Base-by-base conservation (phyloP, 1,139 yeast species). In the Diutina sp. region DNA sequence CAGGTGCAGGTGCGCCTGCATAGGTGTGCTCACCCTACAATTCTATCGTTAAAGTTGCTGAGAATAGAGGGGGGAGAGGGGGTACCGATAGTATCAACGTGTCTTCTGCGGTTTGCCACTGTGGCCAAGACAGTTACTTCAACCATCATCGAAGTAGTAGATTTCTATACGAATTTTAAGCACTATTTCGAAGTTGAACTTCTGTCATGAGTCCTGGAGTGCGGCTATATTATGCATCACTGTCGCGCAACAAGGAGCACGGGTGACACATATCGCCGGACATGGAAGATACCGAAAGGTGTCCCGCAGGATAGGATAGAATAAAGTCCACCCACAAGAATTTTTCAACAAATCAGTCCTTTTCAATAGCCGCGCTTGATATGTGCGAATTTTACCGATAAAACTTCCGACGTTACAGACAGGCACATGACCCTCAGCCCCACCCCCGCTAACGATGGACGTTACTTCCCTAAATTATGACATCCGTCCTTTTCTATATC, bases 1-100 rank as follows among this genome's bases (percentile, higher is more conserved):
- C 25, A 28, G 50, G 50, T 46, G 50, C 50, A 46, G 50, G 50
- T 46, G 50, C 50, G 41, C 50, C 50, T 46, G 50, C 50, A 46
- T 46, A 35, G 41, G 41, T 11, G 41, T 35, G 41, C 41, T 35
- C 41, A 35, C 41, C 41, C 41, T 35, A 35, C 41, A 35, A 35
- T 35, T 35, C 41, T 11, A 35, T 35, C 41, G 14, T 35, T 35
- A 35, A 35, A 35, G 41, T 35, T 35, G 41, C 41, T 35, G 41
- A 35, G 41, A 35, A 35, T 11, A 35, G 41, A 11, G 41, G 16
- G 41, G 41, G 41, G 14, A 11, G 38, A 35, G 41, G 41, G 41
- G 41, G 12, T 35, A 9, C 14, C 41, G 14, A 11, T 12, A 21
- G 14, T 9, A n/a, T 9, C 11, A 35, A 35, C 41, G 14, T n/a